Conservation (phyloP, 192 early-diverging fungal genomes). For the Dissophora globulifera region DNA sequence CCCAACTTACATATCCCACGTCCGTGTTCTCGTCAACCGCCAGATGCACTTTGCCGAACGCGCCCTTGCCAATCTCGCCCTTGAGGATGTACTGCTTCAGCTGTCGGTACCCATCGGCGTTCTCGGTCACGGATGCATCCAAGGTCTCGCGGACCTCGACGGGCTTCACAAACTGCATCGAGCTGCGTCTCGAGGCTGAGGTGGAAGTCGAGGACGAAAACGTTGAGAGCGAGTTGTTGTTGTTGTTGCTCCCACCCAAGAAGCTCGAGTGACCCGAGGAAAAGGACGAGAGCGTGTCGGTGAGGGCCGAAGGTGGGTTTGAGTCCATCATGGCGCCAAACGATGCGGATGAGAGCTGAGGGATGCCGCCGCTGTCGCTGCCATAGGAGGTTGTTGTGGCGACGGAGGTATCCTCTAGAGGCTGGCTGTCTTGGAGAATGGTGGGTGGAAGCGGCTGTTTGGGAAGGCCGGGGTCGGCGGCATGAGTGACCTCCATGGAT, state of each 20-base stretch:
- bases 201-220: slow-evolving; percentile 24
- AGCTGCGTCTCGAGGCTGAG: slow-evolving; percentile 30
- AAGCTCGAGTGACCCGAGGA: slow-evolving; percentile 23
- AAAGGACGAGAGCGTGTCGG: slow-evolving; percentile 45
- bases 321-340: slow-evolving; percentile 26
- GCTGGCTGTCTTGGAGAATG: slow-evolving; percentile 22
- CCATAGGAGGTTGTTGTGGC: slow-evolving; percentile 26
- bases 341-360: too few relatives aligned
- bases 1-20: slow-evolving; percentile 68
- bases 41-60: slow-evolving; percentile 90
- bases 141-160: slow-evolving; percentile 31
- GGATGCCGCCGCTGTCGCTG: slow-evolving; percentile 6
- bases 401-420: slow-evolving; percentile 10
- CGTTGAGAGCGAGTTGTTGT: slow-evolving; percentile 24
- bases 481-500: too few relatives aligned
- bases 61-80: slow-evolving; percentile 83
- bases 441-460: not conserved
- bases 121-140: slow-evolving; percentile 74
- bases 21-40: slow-evolving; percentile 67
- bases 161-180: slow-evolving; percentile 24
- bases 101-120: slow-evolving; percentile 73
- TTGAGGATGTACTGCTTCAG: slow-evolving; percentile 88
- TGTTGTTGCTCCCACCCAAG: slow-evolving; percentile 12
- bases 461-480: too few relatives aligned
- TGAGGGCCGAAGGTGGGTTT: slow-evolving; percentile 24